Conservation (phyloP, 2,329 filamentous ascomycete genomes). For the Rutstroemia sydowiana region DNA sequence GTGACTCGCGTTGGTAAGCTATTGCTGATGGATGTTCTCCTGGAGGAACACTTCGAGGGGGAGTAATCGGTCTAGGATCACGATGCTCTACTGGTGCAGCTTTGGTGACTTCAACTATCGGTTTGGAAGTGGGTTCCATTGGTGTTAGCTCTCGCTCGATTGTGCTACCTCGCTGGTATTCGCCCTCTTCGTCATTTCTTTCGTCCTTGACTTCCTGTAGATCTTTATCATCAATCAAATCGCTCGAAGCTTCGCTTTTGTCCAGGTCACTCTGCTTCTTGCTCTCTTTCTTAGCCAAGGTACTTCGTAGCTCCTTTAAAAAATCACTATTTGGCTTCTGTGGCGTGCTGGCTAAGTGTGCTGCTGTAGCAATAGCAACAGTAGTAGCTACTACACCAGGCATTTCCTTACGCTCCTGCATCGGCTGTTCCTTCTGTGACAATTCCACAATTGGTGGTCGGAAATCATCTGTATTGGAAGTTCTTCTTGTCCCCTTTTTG, state of each 20-base stretch:
- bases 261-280: conserved; percentile 35
- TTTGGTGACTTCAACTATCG: neutral
- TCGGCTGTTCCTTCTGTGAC: conserved; percentile 7
- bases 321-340: conserved; percentile 4
- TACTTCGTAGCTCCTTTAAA: conserved; percentile 32
- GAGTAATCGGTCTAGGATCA: neutral
- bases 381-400: conserved; percentile 14
- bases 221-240: conserved; percentile 39
- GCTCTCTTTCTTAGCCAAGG: conserved; percentile 32
- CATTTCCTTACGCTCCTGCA: conserved; percentile 22
- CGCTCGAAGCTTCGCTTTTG: conserved; percentile 35
- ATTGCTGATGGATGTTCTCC: neutral
- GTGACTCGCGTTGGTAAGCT: neutral
- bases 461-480: conserved; percentile 11
- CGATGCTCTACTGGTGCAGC: neutral
- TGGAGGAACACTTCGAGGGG: neutral
- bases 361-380: conserved; percentile 19
- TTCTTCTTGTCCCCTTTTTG: conserved; percentile 34
- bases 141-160: conserved; percentile 20
- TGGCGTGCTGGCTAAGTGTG: conserved; percentile 11
- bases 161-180: conserved; percentile 28
- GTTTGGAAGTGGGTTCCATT: conserved; percentile 9
- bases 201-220: conserved; percentile 34
- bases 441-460: conserved; percentile 7
- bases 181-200: conserved; percentile 18